These are phyloP conservation scores for Cyamopsis tetragonoloba DNA, from an alignment of 306 rosid genomes.

Conservation along the genomic window DNA sequence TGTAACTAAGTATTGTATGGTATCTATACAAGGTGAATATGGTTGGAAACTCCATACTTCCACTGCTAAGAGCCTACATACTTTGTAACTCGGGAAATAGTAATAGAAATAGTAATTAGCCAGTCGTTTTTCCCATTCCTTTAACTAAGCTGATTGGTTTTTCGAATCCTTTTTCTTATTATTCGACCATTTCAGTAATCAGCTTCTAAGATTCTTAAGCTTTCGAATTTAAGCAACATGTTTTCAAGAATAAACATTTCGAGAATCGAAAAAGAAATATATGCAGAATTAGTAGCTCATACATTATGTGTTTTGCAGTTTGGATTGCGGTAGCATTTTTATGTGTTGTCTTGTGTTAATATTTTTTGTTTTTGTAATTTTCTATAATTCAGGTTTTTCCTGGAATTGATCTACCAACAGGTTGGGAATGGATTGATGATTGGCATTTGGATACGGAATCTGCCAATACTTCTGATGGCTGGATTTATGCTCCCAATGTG, in stretches of 20 bases:
- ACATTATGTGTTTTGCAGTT: not conserved
- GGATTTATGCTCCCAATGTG: constrained; percentile 76
- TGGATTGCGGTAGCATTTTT: not conserved
- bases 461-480: constrained; percentile 58
- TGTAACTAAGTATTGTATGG: too few relatives aligned
- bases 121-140: too few relatives aligned
- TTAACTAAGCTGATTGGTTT: too few relatives aligned
- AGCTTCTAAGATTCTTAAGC: too few relatives aligned
- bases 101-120: too few relatives aligned
- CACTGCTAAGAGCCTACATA: too few relatives aligned
- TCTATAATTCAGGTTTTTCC: constrained; percentile 43
- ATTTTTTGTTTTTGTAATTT: not conserved
- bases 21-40: too few relatives aligned
- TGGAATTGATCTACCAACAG: constrained; percentile 51
- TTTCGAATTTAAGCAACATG: too few relatives aligned
- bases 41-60: too few relatives aligned
- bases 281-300: not conserved
- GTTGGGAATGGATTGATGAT: constrained; percentile 93
- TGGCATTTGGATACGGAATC: constrained; percentile 77
- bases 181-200: too few relatives aligned
- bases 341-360: constrained; percentile 2
- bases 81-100: too few relatives aligned
- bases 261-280: constrained; percentile 6
- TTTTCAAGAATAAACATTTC: not conserved
- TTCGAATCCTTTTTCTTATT: constrained; percentile 1